These are phyloP conservation scores for Chenopodium formosanum DNA, from an alignment of 148 eudicot genomes.

Conservation along the genomic window DNA sequence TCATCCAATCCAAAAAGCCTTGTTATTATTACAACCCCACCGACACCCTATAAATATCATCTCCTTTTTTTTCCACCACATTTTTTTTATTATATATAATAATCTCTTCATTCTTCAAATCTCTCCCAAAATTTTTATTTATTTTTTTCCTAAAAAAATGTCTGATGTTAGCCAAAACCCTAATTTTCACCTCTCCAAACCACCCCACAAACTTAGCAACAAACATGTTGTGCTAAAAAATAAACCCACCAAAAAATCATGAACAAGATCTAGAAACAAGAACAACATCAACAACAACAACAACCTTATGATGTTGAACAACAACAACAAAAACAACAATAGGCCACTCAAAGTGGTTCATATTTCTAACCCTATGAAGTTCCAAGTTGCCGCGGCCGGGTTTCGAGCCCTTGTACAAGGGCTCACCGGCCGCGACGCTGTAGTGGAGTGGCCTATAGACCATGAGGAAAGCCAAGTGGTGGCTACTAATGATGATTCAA, in stretches of 20 bases:
- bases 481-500: background rate
- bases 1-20: background rate
- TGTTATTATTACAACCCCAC: background rate
- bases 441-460: conserved; percentile 10
- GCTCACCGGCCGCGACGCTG: conserved; percentile 52
- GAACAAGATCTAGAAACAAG: background rate
- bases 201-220: conserved; percentile 13
- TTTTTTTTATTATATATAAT: background rate
- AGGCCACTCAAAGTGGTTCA: conserved; percentile 52
- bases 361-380: conserved; percentile 57
- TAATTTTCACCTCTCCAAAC: conserved; percentile 4
- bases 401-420: conserved; percentile 53
- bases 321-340: background rate
- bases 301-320: background rate
- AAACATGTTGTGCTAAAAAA: conserved; percentile 5
- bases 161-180: conserved; percentile 26
- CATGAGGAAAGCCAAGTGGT: background rate
- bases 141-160: conserved; percentile 3
- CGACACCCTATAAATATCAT: conserved; percentile 17
- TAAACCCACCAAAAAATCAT: conserved; percentile 28
- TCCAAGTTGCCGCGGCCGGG: conserved; percentile 37
- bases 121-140: too few relatives aligned
- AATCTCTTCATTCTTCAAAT: background rate
- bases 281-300: background rate
- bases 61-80: background rate